Evolutionary conservation across 2,329 filamentous ascomycete species (phyloP).

Genomic region (Macrophomina pseudophaseolina): DNA sequence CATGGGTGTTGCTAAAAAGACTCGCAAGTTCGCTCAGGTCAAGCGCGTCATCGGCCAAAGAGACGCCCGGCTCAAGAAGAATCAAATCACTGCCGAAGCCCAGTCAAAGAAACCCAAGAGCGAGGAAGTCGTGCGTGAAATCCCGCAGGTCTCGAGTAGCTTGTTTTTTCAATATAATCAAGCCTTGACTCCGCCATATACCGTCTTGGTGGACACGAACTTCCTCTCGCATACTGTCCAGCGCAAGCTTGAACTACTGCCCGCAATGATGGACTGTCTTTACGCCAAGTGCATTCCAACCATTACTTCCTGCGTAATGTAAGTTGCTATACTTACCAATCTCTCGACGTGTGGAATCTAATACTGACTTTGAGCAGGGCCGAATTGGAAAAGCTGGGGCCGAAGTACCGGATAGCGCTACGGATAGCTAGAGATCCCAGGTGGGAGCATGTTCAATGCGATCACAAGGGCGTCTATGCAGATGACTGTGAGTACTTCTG

Average conservation of each 20-base stretch:
- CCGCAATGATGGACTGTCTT: slow-evolving; percentile 90
- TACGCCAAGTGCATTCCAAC: slow-evolving; percentile 90
- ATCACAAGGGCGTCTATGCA: slow-evolving; percentile 86
- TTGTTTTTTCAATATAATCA: slow-evolving; percentile 66
- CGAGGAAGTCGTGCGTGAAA: slow-evolving; percentile 73
- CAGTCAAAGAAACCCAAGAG: slow-evolving; percentile 59
- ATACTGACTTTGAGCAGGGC: not conserved
- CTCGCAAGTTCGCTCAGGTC: slow-evolving; percentile 83
- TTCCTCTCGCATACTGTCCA: slow-evolving; percentile 91
- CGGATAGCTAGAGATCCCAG: slow-evolving; percentile 87
- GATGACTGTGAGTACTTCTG: slow-evolving; percentile 71
- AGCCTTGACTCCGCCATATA: slow-evolving; percentile 82
- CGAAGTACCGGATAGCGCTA: slow-evolving; percentile 85
- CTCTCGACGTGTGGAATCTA: no score
- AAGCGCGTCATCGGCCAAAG: slow-evolving; percentile 83
- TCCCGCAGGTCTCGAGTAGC: slow-evolving; percentile 76
- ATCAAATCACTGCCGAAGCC: slow-evolving; percentile 69
- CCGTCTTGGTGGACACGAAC: slow-evolving; percentile 82
- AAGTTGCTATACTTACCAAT: not conserved
- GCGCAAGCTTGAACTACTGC: slow-evolving; percentile 84
- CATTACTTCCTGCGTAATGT: slow-evolving; percentile 75
- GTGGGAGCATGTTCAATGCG: slow-evolving; percentile 84
- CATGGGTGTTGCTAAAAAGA: slow-evolving; percentile 91
- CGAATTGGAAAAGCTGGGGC: slow-evolving; percentile 84
- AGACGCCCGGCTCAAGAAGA: slow-evolving; percentile 83